Evolutionary conservation across 768 basidiomycete genomes (phyloP), one percentile per base, ranked within the genome.

Genomic region (Mycena polygramma): DNA sequence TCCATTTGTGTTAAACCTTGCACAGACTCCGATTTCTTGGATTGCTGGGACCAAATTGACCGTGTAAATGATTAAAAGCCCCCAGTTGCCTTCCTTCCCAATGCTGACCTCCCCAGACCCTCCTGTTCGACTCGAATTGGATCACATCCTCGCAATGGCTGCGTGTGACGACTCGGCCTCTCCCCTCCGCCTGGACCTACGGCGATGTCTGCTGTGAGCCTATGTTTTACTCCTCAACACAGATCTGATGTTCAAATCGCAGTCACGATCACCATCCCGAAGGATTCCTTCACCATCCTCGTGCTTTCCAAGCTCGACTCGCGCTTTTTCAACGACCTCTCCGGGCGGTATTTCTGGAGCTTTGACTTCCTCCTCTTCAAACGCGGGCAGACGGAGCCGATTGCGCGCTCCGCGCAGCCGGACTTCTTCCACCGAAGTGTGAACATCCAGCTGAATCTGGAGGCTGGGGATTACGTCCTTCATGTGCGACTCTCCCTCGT

Each of bases 321-420:
- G 0, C 80, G 83, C 6, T 85, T 78, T 70, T 83, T 78, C 74
- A 62, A 71, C 7, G 75, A 77, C 24, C 69, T 83, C 13, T 74
- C 77, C 4, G 76, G 78, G 1, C 68, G 64, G 36, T 69, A 60
- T 8, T 14, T 46, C 1, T 83, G 82, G 81, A 59, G 69, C 1
- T 79, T 83, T 26, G 82, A 84, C 68, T 84, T 84, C 64, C 64
- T 79, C 11, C 64, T 85, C 8, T 84, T 78, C 77, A 79, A 79
- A 64, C 77, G 78, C 57, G 82, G 80, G 9, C 77, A 76, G 63
- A 76, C 62, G 36, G 73, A 78, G 39, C 72, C 76, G 13, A 60
- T 78, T 7, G 72, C 71, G 1, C 49, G 67, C 13, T 79, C 79
- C 3, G 71, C 74, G 35, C 49, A 70, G 7, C 60, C 76, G 10